Conservation (phyloP, 805 yeast species). For the Yarrowia sp. region DNA sequence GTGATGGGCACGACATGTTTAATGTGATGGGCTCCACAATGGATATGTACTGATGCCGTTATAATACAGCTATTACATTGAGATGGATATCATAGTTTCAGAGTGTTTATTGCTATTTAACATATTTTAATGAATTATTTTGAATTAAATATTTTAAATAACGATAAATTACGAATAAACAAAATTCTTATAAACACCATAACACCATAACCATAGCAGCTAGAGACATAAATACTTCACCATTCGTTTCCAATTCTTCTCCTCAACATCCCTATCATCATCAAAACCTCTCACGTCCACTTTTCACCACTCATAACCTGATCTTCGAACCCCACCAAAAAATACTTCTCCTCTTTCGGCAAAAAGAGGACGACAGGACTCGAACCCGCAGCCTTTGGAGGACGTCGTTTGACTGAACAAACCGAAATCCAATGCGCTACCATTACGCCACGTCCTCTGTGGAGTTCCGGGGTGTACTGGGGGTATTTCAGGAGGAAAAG, state of each 20-base stretch:
- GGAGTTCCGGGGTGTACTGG: not conserved
- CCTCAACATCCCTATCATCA: not conserved
- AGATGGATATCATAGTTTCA: too few relatives aligned
- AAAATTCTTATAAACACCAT: too few relatives aligned
- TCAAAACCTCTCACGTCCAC: not conserved
- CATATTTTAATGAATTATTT: too few relatives aligned
- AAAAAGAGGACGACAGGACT: slow-evolving; percentile 11
- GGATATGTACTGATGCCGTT: not conserved
- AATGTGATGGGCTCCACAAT: too few relatives aligned
- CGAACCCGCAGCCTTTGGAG: slow-evolving; percentile 18
- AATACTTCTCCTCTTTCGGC: not conserved
- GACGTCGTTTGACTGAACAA: not conserved
- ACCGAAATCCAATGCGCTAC: slow-evolving; percentile 17
- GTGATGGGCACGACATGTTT: not conserved
- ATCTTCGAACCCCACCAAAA: not conserved
- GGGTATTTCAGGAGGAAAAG: not conserved
- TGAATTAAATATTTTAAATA: too few relatives aligned
- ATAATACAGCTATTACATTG: too few relatives aligned
- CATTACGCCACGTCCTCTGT: slow-evolving; percentile 15
- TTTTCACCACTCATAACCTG: not conserved
- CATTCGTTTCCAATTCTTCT: not conserved
- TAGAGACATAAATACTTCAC: not conserved
- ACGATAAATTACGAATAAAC: too few relatives aligned
- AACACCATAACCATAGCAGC: too few relatives aligned
- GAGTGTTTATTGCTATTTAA: too few relatives aligned